Evolutionary conservation across 345 rosid species (phyloP).

Genomic region (Citrus unshiu): DNA sequence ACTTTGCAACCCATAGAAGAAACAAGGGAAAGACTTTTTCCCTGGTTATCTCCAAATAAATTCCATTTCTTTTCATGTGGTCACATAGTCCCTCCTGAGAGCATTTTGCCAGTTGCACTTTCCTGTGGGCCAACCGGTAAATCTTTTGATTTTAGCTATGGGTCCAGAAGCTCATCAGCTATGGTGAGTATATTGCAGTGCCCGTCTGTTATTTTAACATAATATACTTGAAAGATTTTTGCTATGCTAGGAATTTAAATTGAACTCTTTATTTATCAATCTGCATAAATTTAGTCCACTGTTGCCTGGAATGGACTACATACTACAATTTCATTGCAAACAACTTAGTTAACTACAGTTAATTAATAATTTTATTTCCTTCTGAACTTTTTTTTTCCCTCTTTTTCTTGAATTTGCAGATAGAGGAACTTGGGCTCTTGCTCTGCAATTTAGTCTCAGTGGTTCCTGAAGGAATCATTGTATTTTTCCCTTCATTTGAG

Average conservation of each 20-base stretch:
- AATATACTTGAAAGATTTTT: neutral
- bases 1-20: conserved; percentile 97
- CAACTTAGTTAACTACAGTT: neutral
- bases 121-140: conserved; percentile 82
- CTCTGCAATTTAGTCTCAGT: conserved; percentile 76
- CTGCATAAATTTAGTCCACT: neutral
- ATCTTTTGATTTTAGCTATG: conserved; percentile 82
- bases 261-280: neutral
- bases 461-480: conserved; percentile 87
- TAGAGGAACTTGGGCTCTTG: conserved; percentile 78
- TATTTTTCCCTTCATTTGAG: conserved; percentile 93
- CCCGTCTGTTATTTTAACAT: neutral
- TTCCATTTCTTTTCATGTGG: conserved; percentile 82
- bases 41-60: conserved; percentile 62
- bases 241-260: neutral
- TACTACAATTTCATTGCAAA: neutral
- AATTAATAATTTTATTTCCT: neutral
- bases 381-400: neutral
- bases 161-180: conserved; percentile 58
- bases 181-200: conserved; percentile 44
- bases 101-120: conserved; percentile 76
- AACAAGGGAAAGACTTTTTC: conserved; percentile 88
- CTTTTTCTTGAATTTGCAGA: conserved; percentile 36
- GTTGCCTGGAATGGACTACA: neutral
- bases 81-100: conserved; percentile 84